phyloP scores from a whole-genome alignment of 352 stramenopile species.

The Phytophthora nicotianae region DNA sequence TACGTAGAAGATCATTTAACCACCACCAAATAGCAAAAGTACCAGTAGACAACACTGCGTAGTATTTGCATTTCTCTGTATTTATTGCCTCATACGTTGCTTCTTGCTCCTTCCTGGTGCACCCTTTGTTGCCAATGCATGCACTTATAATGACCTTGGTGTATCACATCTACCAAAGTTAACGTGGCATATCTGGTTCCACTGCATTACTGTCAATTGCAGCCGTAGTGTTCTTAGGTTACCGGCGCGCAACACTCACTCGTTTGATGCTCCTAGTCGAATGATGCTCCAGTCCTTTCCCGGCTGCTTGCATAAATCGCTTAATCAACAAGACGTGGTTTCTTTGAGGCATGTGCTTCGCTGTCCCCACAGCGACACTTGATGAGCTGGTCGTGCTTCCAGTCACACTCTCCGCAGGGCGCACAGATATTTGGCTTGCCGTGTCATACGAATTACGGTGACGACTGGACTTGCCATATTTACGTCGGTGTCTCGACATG shows the following conservation, averaged over 20 bases:
- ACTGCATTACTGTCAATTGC: not conserved
- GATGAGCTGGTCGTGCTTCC: conserved; percentile 27
- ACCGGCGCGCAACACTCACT: conserved; percentile 20
- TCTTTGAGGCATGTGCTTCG: conserved; percentile 68
- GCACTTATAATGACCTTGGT: not conserved
- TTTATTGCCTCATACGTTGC: not conserved
- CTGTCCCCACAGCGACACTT: conserved; percentile 39
- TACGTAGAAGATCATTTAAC: too few relatives aligned
- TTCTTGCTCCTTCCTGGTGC: not conserved
- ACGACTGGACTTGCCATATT: conserved; percentile 21
- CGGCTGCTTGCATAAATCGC: conserved; percentile 50
- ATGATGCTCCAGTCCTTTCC: conserved; percentile 22
- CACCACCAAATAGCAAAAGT: too few relatives aligned
- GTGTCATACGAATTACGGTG: conserved; percentile 10
- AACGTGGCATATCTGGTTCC: not conserved
- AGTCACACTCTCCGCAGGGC: conserved; percentile 39
- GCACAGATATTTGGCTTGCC: conserved; percentile 31
- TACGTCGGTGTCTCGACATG: conserved; percentile 23
- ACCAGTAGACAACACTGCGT: not conserved
- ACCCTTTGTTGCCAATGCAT: not conserved
- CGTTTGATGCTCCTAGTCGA: conserved; percentile 20
- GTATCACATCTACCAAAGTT: not conserved
- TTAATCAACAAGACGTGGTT: conserved; percentile 61
- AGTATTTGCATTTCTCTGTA: not conserved
- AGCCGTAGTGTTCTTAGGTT: not conserved